Evolutionary conservation across 1,284 basidiomycete species (phyloP).

Genomic region (Trametes hirsuta): DNA sequence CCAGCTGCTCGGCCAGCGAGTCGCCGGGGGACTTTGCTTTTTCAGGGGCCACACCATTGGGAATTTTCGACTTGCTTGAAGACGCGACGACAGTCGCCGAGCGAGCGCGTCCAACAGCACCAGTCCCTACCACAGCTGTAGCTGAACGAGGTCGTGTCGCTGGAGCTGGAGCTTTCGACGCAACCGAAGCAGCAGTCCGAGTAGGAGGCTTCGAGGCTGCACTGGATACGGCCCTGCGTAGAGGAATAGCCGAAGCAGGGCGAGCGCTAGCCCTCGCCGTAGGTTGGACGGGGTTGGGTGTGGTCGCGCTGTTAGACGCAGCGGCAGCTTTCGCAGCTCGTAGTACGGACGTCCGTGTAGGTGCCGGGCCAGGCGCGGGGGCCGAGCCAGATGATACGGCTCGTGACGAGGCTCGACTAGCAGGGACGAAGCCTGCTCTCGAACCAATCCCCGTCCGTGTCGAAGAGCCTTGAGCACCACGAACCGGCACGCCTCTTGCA

Average conservation of each 20-base stretch:
- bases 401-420: slow-evolving; percentile 2
- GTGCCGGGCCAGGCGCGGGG: slow-evolving; percentile 7
- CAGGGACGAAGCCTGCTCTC: slow-evolving; percentile 5
- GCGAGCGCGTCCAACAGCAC: slow-evolving; percentile 1
- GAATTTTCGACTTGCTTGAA: background rate
- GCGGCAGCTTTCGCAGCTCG: slow-evolving; percentile 23
- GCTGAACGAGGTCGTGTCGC: background rate
- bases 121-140: background rate
- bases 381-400: background rate
- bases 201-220: background rate
- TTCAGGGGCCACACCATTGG: background rate
- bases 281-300: slow-evolving; percentile 3
- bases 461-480: background rate
- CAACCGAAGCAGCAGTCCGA: too few species aligned
- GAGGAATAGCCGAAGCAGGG: background rate
- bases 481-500: background rate
- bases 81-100: slow-evolving; percentile 9
- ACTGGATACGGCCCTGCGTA: background rate
- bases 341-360: slow-evolving; percentile 22
- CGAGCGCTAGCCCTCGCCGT: slow-evolving; percentile 8
- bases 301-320: slow-evolving; percentile 7
- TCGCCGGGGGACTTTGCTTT: slow-evolving; percentile 3
- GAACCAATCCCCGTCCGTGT: background rate
- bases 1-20: slow-evolving; percentile 8
- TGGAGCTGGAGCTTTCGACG: background rate